A percentile compares a stretch with the other conserved stretches of the same genome.
Conservation (phyloP, 2,329 filamentous ascomycete species). For the Rachicladosporium sp. region DNA sequence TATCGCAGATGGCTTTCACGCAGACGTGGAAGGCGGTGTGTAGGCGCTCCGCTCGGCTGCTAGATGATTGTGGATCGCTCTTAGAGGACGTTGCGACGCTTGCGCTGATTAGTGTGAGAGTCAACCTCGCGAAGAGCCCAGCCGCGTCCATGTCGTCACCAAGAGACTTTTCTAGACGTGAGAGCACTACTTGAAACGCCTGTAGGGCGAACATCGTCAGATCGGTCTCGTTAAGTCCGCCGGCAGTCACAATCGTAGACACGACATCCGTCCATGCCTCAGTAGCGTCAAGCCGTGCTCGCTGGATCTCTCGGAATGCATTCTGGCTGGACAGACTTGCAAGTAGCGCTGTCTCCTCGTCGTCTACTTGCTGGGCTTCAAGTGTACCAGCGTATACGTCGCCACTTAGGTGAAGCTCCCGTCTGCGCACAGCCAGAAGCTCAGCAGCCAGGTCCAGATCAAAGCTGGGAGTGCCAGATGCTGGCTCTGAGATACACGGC, state of each 20-base stretch:
- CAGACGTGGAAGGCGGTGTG: slow-evolving; percentile 86
- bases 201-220: slow-evolving; percentile 70
- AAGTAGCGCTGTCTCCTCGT: slow-evolving; percentile 48
- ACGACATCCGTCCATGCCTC: slow-evolving; percentile 76
- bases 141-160: slow-evolving; percentile 57
- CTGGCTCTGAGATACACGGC: slow-evolving; percentile 49
- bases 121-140: slow-evolving; percentile 64
- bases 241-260: slow-evolving; percentile 69
- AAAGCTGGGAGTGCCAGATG: slow-evolving; percentile 47
- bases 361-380: slow-evolving; percentile 33
- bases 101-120: slow-evolving; percentile 58
- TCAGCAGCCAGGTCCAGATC: slow-evolving; percentile 61
- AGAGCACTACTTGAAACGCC: slow-evolving; percentile 73
- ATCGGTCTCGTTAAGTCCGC: slow-evolving; percentile 60
- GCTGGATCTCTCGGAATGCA: slow-evolving; percentile 44
- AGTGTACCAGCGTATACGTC: slow-evolving; percentile 12
- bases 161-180: slow-evolving; percentile 70
- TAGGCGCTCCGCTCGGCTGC: slow-evolving; percentile 64
- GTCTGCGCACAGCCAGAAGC: slow-evolving; percentile 57
- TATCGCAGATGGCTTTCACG: slow-evolving; percentile 64
- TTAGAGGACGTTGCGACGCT: slow-evolving; percentile 44
- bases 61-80: slow-evolving; percentile 32
- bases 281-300: slow-evolving; percentile 53
- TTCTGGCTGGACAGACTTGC: slow-evolving; percentile 53
- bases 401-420: slow-evolving; percentile 38